Evolutionary conservation across 2,329 filamentous ascomycete species (phyloP).

Genomic region (Aspergillus oerlinghausenensis): DNA sequence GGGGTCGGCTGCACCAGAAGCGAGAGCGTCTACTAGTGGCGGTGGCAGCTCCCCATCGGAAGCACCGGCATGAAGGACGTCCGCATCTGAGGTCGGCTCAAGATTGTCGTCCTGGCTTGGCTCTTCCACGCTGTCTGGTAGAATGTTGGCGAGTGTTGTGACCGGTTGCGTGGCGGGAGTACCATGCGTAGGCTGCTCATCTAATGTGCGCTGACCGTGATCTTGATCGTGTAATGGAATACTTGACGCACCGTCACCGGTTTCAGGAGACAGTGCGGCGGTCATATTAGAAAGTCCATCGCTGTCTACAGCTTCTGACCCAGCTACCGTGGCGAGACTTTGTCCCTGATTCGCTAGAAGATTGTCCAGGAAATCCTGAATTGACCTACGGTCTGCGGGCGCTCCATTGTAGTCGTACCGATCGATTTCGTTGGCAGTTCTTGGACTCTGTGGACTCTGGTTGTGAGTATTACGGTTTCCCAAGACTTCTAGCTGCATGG

Average conservation of each 20-base stretch:
- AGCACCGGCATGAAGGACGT: conserved; percentile 10
- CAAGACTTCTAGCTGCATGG: conserved; percentile 41
- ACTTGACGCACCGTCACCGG: conserved; percentile 8
- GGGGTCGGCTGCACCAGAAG: conserved; percentile 10
- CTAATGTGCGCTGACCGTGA: neutral
- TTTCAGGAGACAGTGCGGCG: conserved; percentile 12
- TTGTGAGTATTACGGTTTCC: conserved; percentile 26
- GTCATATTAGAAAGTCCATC: conserved; percentile 22
- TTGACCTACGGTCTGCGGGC: conserved; percentile 22
- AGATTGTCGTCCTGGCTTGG: conserved; percentile 19
- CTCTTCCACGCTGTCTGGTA: conserved; percentile 31
- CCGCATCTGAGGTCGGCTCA: conserved; percentile 10
- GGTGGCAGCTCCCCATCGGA: conserved; percentile 14
- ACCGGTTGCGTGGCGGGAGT: conserved; percentile 7
- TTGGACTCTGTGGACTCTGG: conserved; percentile 13
- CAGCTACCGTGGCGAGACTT: conserved; percentile 12
- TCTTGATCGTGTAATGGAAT: conserved; percentile 2
- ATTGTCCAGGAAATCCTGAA: conserved; percentile 34
- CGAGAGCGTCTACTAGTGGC: conserved; percentile 14
- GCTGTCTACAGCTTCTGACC: conserved; percentile 15
- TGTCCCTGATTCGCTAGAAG: conserved; percentile 28
- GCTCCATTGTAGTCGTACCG: conserved; percentile 10
- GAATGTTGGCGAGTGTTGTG: conserved; percentile 18
- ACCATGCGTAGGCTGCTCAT: conserved; percentile 7
- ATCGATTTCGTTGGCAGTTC: conserved; percentile 10